Evolutionary conservation across 2,329 filamentous ascomycete species (phyloP).

Genomic region (Ascochyta fabae): DNA sequence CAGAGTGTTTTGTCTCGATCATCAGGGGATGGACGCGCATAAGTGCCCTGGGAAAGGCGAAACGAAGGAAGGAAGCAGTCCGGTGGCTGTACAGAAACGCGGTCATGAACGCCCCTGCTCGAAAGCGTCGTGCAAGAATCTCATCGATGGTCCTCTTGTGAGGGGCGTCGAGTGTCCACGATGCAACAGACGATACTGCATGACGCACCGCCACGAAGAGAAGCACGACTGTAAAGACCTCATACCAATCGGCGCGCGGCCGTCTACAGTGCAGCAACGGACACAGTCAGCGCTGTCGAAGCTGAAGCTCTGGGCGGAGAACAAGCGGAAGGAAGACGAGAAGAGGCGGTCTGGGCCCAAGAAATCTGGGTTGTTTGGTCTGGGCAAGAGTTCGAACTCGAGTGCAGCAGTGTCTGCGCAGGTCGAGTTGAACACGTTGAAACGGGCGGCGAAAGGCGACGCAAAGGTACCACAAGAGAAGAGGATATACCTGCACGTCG

Average conservation of each 20-base stretch:
- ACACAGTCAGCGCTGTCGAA: conserved; percentile 77
- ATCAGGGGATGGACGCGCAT: conserved; percentile 85
- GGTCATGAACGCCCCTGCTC: conserved; percentile 60
- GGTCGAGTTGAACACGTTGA: conserved; percentile 76
- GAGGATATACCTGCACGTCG: conserved; percentile 87
- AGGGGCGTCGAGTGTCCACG: conserved; percentile 72
- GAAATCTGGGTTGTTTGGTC: conserved; percentile 33
- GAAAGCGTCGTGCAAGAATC: conserved; percentile 69
- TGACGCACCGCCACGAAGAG: conserved; percentile 77
- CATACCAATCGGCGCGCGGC: conserved; percentile 62
- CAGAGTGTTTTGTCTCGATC: conserved; percentile 88
- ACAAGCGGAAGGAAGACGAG: conserved; percentile 75
- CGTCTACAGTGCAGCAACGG: conserved; percentile 59
- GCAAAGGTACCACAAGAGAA: conserved; percentile 80
- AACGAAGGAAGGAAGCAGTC: neutral
- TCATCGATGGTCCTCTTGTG: conserved; percentile 70
- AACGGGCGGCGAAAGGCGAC: conserved; percentile 89
- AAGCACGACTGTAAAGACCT: conserved; percentile 86
- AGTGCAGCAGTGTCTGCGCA: conserved; percentile 65
- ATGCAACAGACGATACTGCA: conserved; percentile 77
- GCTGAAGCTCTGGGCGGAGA: conserved; percentile 79
- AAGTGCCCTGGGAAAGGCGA: conserved; percentile 65
- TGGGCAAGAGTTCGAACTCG: conserved; percentile 30
- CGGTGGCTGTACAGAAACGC: neutral
- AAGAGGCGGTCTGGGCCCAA: conserved; percentile 46